phyloP scores from a whole-genome alignment of 2,329 filamentous ascomycete species.

The Xylariales sp. region DNA sequence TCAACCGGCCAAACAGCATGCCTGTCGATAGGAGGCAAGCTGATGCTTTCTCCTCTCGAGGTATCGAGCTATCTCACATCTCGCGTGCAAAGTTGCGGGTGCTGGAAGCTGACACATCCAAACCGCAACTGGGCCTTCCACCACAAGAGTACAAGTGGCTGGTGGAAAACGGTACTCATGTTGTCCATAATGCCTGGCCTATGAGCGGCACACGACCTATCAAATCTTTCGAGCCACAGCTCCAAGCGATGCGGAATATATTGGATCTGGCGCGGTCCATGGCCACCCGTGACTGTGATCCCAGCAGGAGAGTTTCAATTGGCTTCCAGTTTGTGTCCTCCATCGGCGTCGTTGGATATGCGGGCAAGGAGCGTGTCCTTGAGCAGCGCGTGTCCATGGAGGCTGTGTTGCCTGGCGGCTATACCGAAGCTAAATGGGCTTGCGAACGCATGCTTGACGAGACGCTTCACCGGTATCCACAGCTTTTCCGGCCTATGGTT shows the following conservation, averaged over 20 bases:
- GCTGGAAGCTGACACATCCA: constrained; percentile 39
- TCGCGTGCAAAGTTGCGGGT: constrained; percentile 4
- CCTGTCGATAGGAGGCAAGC: constrained; percentile 1
- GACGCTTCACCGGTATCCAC: constrained; percentile 38
- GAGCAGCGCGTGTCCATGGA: constrained; percentile 37
- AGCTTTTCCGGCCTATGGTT: constrained; percentile 36
- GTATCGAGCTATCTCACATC: background rate
- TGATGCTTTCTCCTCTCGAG: constrained; percentile 1
- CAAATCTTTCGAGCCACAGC: constrained; percentile 43
- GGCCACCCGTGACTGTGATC: too few relatives aligned
- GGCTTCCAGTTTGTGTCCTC: constrained; percentile 39
- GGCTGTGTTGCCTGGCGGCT: constrained; percentile 39
- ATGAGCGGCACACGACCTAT: constrained; percentile 49
- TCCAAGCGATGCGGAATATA: constrained; percentile 45
- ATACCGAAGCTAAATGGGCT: constrained; percentile 47
- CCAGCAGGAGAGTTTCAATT: too few relatives aligned
- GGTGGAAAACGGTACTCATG: constrained; percentile 33
- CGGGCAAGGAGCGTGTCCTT: constrained; percentile 28
- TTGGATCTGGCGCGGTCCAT: constrained; percentile 42
- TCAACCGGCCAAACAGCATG: constrained; percentile 1
- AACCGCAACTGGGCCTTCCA: constrained; percentile 42
- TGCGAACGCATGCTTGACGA: constrained; percentile 46
- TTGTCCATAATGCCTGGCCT: constrained; percentile 51
- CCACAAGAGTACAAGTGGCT: constrained; percentile 32
- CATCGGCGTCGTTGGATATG: constrained; percentile 30